Percentiles rank a stretch among this genome's conserved stretches.
These are phyloP conservation scores for Penicillium sp. DNA, from an alignment of 2,329 filamentous ascomycete species.

Conservation along the genomic window DNA sequence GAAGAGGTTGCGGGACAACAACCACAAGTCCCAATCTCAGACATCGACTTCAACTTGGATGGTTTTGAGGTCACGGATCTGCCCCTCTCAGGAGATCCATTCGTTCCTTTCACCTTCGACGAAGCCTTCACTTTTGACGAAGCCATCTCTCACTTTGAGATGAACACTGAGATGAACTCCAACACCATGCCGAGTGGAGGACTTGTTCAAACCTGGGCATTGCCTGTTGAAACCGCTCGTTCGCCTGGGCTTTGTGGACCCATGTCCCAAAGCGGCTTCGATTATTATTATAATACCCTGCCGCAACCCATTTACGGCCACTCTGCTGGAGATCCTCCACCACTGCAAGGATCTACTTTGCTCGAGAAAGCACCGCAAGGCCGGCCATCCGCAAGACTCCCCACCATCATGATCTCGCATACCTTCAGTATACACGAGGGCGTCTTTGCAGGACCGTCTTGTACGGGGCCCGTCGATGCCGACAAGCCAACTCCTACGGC, in stretches of 20 bases:
- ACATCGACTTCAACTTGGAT: no score
- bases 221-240: background rate
- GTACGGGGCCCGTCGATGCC: background rate
- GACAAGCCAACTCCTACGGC: background rate
- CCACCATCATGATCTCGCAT: background rate
- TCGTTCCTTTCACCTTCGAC: no score
- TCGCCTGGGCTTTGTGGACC: background rate
- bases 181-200: no score
- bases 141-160: no score
- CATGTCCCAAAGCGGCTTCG: background rate
- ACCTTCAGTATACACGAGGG: background rate
- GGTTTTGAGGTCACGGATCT: no score
- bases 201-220: background rate
- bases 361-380: background rate
- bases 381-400: background rate
- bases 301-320: background rate
- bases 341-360: background rate
- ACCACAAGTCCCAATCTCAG: no score
- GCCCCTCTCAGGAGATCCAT: no score
- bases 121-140: no score
- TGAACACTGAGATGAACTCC: no score
- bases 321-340: no score
- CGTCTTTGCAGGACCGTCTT: background rate
- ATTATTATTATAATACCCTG: background rate
- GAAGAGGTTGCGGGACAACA: no score